Base-by-base conservation (phyloP, 345 rosid species). In the Eucalyptus regnans region DNA sequence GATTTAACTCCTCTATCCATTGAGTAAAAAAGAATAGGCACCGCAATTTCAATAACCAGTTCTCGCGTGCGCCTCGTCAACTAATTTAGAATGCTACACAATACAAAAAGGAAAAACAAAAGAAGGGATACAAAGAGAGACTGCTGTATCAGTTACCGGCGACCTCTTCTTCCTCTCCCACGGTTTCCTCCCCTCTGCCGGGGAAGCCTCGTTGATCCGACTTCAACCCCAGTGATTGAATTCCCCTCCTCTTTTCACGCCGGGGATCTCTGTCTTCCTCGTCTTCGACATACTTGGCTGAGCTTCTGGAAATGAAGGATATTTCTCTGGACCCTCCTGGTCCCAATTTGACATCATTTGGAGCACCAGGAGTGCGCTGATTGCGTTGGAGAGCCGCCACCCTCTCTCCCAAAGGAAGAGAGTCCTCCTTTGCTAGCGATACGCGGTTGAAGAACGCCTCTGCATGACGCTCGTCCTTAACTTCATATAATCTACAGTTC, bases 271-370 rank as follows among this genome's bases (percentile, higher is more conserved):
- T 91, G 90, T 94, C 96, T 6, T 90, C 94, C 22, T 92, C 91
- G 27, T 96, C 97, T 91, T 95, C 97, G 66, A 91, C 91, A 92
- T 95, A 95, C 87, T 90, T 95, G 43, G 94, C 94, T 2, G 92
- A 92, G 91, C 95, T 94, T 93, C 93, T 94, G 52, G 99, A 64
- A n/a, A 86, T 56, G 89, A 96, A 96, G 51, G 98, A 96, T 89
- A 96, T 94, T 91, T 98, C 98, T 27, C 99, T 91, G 4, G 99
- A 98, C 44, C 98, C 99, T 86, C 99, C 99, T 13, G 96, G 95
- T 85, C 99, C 99, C 86, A 95, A 91, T 91, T 96, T 96, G 49
- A 98, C 94, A 43, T 92, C 93, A 25, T 89, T 93, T 18, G 93
- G 88, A 48, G 81, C 81, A 66, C 95, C 94, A 41, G 92, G 91